phyloP scores from a whole-genome alignment of 352 stramenopile genomes.

The Globisporangium ultimum region DNA sequence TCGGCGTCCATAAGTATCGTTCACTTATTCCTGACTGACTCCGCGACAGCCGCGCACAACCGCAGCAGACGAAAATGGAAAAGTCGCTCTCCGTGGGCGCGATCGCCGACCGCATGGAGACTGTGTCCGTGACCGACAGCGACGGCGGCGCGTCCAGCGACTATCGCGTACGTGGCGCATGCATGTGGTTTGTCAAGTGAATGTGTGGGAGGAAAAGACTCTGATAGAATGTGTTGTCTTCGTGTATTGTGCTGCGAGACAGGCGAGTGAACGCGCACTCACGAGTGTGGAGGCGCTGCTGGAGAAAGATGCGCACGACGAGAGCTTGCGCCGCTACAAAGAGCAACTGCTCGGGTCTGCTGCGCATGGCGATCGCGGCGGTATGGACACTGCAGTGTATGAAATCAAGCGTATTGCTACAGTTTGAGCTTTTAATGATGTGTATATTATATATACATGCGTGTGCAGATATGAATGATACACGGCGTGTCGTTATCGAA shows the following conservation, averaged over 20 bases:
- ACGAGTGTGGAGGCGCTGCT: slow-evolving; percentile 71
- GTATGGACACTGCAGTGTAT: slow-evolving; percentile 20
- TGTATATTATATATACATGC: background rate
- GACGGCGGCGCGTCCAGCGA: slow-evolving; percentile 26
- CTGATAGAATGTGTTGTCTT: background rate
- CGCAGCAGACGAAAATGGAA: background rate
- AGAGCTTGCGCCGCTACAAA: slow-evolving; percentile 85
- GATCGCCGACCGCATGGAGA: slow-evolving; percentile 16
- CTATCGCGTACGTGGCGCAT: slow-evolving; percentile 38
- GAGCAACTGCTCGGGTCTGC: slow-evolving; percentile 76
- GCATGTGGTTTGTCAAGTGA: background rate
- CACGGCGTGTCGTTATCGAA: slow-evolving; percentile 73
- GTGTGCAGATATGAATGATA: slow-evolving; percentile 46
- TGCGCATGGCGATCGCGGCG: slow-evolving; percentile 74
- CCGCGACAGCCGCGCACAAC: background rate
- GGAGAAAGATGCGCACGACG: slow-evolving; percentile 74
- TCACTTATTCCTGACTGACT: background rate
- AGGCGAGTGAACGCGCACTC: slow-evolving; percentile 68
- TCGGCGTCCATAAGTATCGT: too few species aligned
- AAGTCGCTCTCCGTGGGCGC: background rate
- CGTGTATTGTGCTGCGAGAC: background rate
- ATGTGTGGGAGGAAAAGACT: background rate
- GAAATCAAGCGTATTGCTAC: background rate
- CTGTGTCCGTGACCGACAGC: slow-evolving; percentile 28
- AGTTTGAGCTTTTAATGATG: background rate